phyloP scores from a whole-genome alignment of 176 grass and related monocot species.

The Avena eriantha region DNA sequence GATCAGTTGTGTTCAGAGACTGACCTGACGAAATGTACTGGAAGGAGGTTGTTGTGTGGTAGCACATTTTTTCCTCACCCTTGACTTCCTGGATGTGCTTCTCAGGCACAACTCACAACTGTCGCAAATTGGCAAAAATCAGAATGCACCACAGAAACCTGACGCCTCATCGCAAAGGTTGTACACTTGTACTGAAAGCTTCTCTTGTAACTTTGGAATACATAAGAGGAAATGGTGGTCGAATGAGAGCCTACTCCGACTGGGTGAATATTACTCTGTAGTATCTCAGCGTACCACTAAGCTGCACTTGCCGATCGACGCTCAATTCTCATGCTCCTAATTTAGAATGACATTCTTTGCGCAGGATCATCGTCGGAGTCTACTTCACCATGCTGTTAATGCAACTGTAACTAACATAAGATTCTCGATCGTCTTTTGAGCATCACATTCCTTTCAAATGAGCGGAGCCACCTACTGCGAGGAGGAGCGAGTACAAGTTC shows the following conservation, averaged over 20 bases:
- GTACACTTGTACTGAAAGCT: not conserved
- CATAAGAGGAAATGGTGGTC: not conserved
- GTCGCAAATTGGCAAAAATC: not conserved
- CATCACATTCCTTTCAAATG: too few relatives aligned
- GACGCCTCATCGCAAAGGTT: not conserved
- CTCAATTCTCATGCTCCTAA: not conserved
- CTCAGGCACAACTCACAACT: slow-evolving; percentile 22
- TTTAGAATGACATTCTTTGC: not conserved
- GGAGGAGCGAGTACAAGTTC: not conserved
- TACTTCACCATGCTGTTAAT: not conserved
- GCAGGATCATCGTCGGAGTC: not conserved
- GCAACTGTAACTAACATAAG: not conserved
- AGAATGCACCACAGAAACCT: slow-evolving; percentile 33
- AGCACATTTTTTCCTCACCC: slow-evolving; percentile 1
- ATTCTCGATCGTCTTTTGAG: not conserved
- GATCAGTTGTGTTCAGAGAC: slow-evolving; percentile 11
- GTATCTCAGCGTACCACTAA: not conserved
- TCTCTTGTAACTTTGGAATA: not conserved
- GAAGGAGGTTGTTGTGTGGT: slow-evolving; percentile 34
- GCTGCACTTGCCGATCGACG: not conserved
- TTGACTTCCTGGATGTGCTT: slow-evolving; percentile 41
- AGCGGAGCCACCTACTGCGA: not conserved
- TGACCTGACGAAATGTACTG: slow-evolving; percentile 19
- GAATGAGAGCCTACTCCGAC: not conserved
- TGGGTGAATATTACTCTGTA: not conserved